Evolutionary conservation across 352 stramenopile genomes (phyloP).

Genomic region (Globisporangium cederbergense): DNA sequence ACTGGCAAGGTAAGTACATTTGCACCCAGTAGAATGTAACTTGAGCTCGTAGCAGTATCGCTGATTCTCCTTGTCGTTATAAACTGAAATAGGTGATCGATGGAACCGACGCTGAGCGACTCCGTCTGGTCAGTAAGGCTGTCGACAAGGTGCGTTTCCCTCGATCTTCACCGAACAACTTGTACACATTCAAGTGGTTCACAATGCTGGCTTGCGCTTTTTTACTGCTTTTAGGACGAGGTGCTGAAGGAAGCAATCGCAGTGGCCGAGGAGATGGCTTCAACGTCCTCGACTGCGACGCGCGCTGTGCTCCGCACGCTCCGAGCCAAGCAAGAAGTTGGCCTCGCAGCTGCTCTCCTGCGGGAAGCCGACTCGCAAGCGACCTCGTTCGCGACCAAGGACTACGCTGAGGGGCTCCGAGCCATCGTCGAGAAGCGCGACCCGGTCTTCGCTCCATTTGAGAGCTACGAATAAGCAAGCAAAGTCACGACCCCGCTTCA

Average conservation of each 20-base stretch:
- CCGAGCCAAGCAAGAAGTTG: constrained; percentile 59
- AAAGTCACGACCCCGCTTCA: too few relatives aligned
- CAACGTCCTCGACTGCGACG: constrained; percentile 61
- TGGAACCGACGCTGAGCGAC: constrained; percentile 47
- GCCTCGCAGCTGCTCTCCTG: constrained; percentile 58
- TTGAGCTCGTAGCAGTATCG: background rate
- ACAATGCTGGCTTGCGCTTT: background rate
- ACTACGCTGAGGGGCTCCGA: constrained; percentile 80
- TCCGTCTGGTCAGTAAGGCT: constrained; percentile 52
- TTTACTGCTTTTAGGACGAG: constrained; percentile 20
- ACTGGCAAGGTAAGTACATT: constrained; percentile 42
- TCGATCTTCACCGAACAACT: background rate
- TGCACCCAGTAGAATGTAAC: too few relatives aligned
- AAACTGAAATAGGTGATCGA: constrained; percentile 40
- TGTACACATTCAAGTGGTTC: background rate
- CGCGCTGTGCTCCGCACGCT: constrained; percentile 64
- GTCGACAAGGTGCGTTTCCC: constrained; percentile 24
- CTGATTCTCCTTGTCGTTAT: too few relatives aligned
- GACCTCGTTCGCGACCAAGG: constrained; percentile 69
- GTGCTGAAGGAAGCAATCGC: constrained; percentile 46
- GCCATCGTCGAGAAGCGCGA: constrained; percentile 64
- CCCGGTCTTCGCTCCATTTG: constrained; percentile 49
- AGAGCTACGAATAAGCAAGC: constrained; percentile 32
- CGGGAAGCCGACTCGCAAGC: constrained; percentile 77
- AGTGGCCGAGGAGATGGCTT: constrained; percentile 58